Percentiles rank a stretch among this genome's conserved stretches.
Conservation (phyloP, 805 yeast species). For the Myxozyma monticola region DNA sequence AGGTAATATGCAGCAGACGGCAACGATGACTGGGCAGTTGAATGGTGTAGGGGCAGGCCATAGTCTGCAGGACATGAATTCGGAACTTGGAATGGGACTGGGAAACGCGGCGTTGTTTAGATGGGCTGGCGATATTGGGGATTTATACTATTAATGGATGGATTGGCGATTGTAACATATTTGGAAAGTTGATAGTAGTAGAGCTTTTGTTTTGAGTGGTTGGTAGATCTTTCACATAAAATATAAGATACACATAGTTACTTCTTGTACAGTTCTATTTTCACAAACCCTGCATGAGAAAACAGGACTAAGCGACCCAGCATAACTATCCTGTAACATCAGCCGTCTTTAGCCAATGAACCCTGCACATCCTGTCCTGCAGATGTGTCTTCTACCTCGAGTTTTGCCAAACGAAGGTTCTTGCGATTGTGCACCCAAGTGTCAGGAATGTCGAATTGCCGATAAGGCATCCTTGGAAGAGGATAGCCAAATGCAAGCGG, state of each 20-base stretch:
- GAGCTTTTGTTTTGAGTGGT: not conserved
- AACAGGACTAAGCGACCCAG: no score
- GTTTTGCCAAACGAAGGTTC: not conserved
- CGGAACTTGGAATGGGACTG: constrained; percentile 20
- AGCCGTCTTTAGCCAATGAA: no score
- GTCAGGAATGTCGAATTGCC: constrained; percentile 18
- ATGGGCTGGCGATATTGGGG: constrained; percentile 25
- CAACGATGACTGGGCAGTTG: not conserved
- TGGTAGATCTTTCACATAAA: no score
- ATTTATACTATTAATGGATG: constrained; percentile 20
- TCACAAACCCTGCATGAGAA: no score
- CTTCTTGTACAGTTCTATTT: no score
- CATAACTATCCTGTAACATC: no score
- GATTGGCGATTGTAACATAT: not conserved
- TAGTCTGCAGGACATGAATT: constrained; percentile 12
- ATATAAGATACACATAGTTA: no score
- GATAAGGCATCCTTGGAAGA: constrained; percentile 15
- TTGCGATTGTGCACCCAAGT: constrained; percentile 8
- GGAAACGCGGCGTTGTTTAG: constrained; percentile 23
- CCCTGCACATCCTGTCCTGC: no score
- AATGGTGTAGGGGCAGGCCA: not conserved
- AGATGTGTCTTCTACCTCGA: not conserved
- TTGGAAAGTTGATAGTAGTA: no score
- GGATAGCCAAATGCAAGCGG: constrained; percentile 25
- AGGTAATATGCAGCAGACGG: not conserved